Percentiles rank a stretch among this genome's conserved stretches.
Conservation (phyloP, 495 filamentous ascomycete species). For the Rhypophila decipiens region DNA sequence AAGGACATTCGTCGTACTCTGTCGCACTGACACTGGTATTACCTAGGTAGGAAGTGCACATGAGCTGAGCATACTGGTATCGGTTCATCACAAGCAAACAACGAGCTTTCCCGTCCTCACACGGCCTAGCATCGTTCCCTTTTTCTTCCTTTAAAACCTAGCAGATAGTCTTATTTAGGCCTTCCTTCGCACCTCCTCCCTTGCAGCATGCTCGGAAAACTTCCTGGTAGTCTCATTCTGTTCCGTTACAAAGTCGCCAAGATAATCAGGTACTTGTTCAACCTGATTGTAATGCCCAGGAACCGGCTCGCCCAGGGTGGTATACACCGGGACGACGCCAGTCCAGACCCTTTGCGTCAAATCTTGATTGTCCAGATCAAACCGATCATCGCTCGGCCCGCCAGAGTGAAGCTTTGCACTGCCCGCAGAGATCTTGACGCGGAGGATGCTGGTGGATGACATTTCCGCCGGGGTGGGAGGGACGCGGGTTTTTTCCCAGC, state of each 20-base stretch:
- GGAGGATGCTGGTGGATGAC: constrained; percentile 68
- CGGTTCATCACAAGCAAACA: not conserved
- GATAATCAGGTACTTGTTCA: constrained; percentile 54
- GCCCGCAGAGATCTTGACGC: constrained; percentile 60
- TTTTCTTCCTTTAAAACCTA: not conserved
- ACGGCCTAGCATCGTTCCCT: not conserved
- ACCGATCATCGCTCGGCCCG: constrained; percentile 61
- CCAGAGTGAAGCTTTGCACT: constrained; percentile 75
- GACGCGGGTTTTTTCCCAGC: constrained; percentile 64
- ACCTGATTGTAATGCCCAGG: constrained; percentile 55
- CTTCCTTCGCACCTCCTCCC: constrained; percentile 19
- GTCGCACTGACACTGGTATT: no score
- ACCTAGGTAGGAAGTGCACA: no score
- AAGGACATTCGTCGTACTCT: no score
- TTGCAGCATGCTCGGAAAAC: constrained; percentile 47
- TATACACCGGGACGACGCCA: constrained; percentile 74
- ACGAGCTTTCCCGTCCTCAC: not conserved
- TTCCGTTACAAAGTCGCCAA: constrained; percentile 50
- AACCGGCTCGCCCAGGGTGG: constrained; percentile 62
- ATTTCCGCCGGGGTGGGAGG: constrained; percentile 74
- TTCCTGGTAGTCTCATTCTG: constrained; percentile 47
- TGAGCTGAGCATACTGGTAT: no score
- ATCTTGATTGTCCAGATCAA: constrained; percentile 57
- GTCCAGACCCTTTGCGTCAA: constrained; percentile 64
- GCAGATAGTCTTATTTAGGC: no score